These are phyloP conservation scores for Cryoendolithus antarcticus DNA, from an alignment of 2,329 filamentous ascomycete genomes.

Conservation along the genomic window DNA sequence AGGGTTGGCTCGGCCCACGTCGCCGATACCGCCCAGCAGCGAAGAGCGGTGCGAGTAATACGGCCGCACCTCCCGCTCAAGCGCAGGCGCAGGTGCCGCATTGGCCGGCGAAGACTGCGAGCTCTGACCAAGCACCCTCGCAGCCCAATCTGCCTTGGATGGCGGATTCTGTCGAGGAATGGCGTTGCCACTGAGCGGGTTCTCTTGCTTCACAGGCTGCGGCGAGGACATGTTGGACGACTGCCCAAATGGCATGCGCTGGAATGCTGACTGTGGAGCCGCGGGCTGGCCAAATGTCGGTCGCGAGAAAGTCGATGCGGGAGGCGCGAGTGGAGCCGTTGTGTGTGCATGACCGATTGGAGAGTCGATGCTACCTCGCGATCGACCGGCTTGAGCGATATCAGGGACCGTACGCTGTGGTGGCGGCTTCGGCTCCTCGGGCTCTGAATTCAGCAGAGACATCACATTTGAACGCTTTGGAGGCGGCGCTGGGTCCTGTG, in stretches of 20 bases:
- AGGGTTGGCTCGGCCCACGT: conserved; percentile 17
- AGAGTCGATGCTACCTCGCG: no score
- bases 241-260: conserved; percentile 13
- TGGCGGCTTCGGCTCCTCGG: conserved; percentile 19
- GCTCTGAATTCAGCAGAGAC: conserved; percentile 23
- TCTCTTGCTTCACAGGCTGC: conserved; percentile 17
- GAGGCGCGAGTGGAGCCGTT: conserved; percentile 6
- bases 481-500: conserved; percentile 16
- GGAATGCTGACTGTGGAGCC: conserved; percentile 14
- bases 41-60: conserved; percentile 19
- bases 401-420: conserved; percentile 14
- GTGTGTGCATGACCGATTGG: not conserved
- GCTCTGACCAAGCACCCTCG: conserved; percentile 11
- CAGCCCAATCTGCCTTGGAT: conserved; percentile 15
- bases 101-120: conserved; percentile 1
- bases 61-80: conserved; percentile 19
- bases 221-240: conserved; percentile 10
- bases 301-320: conserved; percentile 10
- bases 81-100: conserved; percentile 3
- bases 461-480: conserved; percentile 26
- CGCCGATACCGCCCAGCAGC: conserved; percentile 16
- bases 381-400: no score
- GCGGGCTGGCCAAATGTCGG: conserved; percentile 18
- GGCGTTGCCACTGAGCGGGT: conserved; percentile 6
- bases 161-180: conserved; percentile 10